A percentile compares a stretch with the other conserved stretches of the same genome.
phyloP scores from a whole-genome alignment of 2,329 filamentous ascomycete species.

The Calonectria ilicicola region DNA sequence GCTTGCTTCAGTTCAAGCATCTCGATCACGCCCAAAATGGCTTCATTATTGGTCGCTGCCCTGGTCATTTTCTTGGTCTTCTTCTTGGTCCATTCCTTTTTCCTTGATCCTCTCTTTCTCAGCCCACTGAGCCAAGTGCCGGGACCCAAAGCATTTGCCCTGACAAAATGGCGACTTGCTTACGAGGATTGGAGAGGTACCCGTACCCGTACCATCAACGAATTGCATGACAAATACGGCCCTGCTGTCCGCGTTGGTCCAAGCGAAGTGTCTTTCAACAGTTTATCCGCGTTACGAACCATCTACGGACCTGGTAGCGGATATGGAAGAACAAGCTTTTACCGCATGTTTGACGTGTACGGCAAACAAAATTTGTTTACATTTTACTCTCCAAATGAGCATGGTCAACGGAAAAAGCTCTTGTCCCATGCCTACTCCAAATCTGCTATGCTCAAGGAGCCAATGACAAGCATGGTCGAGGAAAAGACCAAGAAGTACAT shows the following conservation, averaged over 20 bases:
- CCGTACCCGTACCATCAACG: slow-evolving; percentile 55
- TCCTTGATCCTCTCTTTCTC: slow-evolving; percentile 32
- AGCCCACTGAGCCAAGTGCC: slow-evolving; percentile 43
- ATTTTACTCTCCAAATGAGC: slow-evolving; percentile 55
- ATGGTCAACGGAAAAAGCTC: slow-evolving; percentile 64
- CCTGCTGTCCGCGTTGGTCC: slow-evolving; percentile 60
- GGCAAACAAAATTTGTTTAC: slow-evolving; percentile 65
- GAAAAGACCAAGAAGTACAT: slow-evolving; percentile 50
- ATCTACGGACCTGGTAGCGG: slow-evolving; percentile 67
- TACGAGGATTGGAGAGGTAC: slow-evolving; percentile 57
- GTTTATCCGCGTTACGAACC: slow-evolving; percentile 58
- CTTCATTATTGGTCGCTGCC: neutral
- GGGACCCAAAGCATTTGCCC: slow-evolving; percentile 53
- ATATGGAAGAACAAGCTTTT: slow-evolving; percentile 63
- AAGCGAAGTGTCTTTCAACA: slow-evolving; percentile 56
- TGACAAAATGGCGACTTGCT: slow-evolving; percentile 59
- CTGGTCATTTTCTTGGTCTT: neutral
- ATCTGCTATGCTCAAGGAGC: slow-evolving; percentile 2
- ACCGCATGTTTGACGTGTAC: slow-evolving; percentile 67
- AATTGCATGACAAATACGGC: slow-evolving; percentile 59
- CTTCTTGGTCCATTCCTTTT: neutral
- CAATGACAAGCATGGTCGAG: slow-evolving; percentile 48
- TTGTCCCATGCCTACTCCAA: slow-evolving; percentile 66
- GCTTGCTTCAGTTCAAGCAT: neutral
- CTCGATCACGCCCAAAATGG: neutral